Conservation (phyloP, 163 green algal species). For the Trebouxiophyceae sp. region DNA sequence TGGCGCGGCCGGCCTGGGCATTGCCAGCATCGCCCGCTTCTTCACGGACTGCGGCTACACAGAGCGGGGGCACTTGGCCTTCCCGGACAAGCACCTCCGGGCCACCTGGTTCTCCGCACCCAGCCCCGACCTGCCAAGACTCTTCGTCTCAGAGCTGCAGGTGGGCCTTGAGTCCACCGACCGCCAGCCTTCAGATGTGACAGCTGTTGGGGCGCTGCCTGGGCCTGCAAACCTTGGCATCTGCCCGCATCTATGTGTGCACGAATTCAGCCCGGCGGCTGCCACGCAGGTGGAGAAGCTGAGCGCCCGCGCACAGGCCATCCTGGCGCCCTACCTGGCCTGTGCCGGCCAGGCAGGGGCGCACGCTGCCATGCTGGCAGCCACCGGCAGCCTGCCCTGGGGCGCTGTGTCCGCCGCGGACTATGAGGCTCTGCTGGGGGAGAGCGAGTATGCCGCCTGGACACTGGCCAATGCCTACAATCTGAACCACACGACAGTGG, state of each 20-base stretch:
- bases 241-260: neutral
- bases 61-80: slow-evolving; percentile 37
- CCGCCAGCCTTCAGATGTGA: no score
- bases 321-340: neutral
- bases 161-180: slow-evolving; percentile 12
- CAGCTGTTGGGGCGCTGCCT: no score
- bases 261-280: neutral
- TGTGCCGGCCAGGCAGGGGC: neutral
- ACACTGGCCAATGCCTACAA: slow-evolving; percentile 73
- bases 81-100: slow-evolving; percentile 59
- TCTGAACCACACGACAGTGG: slow-evolving; percentile 79
- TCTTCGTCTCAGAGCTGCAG: slow-evolving; percentile 77
- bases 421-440: slow-evolving; percentile 14
- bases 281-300: neutral
- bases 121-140: slow-evolving; percentile 45
- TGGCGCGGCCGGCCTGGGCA: slow-evolving; percentile 50
- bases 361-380: neutral
- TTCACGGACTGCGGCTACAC: slow-evolving; percentile 63
- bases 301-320: neutral
- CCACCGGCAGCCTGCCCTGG: neutral
- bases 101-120: slow-evolving; percentile 28
- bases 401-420: neutral
- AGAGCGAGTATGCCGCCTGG: slow-evolving; percentile 79
- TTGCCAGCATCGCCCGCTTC: slow-evolving; percentile 42
- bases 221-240: no score